Evolutionary conservation across 2,329 filamentous ascomycete genomes (phyloP).

Genomic region (Trichoderma atroviride): DNA sequence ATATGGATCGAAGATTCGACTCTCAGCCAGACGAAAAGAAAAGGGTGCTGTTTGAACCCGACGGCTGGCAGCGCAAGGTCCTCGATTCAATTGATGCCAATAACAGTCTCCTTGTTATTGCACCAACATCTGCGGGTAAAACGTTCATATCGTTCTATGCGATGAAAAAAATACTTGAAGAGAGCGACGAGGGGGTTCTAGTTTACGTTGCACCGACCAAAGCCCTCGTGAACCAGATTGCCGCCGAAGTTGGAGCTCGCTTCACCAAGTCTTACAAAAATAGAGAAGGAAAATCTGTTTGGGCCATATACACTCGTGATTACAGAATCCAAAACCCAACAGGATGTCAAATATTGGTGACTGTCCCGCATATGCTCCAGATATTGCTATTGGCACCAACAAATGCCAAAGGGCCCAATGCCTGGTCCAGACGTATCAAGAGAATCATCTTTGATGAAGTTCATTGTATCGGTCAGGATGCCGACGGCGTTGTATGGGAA

Average conservation of each 20-base stretch:
- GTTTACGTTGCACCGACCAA: conserved; percentile 84
- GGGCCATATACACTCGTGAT: conserved; percentile 78
- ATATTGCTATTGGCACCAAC: conserved; percentile 71
- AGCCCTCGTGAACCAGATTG: conserved; percentile 81
- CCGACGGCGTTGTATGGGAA: conserved; percentile 78
- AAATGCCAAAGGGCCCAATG: conserved; percentile 57
- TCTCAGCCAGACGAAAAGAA: conserved; percentile 64
- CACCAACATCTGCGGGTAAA: conserved; percentile 78
- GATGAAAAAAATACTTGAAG: conserved; percentile 73
- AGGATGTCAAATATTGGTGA: conserved; percentile 75
- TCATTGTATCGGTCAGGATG: conserved; percentile 75
- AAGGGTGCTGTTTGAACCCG: conserved; percentile 72
- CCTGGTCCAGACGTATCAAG: conserved; percentile 69
- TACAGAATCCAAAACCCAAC: conserved; percentile 73
- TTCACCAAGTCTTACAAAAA: conserved; percentile 68
- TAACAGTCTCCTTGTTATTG: conserved; percentile 73
- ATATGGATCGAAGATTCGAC: conserved; percentile 74
- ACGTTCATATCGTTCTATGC: conserved; percentile 85
- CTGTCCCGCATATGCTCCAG: conserved; percentile 76
- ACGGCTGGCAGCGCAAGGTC: conserved; percentile 75
- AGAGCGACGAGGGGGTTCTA: conserved; percentile 68
- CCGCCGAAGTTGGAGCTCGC: conserved; percentile 73
- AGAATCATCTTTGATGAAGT: conserved; percentile 84
- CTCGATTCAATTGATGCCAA: conserved; percentile 72
- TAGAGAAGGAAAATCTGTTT: conserved; percentile 67